Evolutionary conservation across 352 stramenopile species (phyloP), one percentile per base, ranked within the genome.

Genomic region (Pythium periplocum): DNA sequence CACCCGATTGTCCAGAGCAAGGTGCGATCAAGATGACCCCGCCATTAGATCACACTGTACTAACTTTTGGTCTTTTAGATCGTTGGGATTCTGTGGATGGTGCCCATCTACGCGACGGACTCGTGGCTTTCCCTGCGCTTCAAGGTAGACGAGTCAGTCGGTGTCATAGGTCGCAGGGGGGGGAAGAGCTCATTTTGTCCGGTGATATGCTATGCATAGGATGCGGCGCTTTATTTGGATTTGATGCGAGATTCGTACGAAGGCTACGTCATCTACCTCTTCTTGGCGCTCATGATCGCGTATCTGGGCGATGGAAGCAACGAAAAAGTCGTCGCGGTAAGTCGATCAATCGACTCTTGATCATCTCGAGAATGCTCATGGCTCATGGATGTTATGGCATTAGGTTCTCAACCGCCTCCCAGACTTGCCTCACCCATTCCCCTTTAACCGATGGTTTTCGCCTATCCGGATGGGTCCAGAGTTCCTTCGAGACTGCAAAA

Each of bases 51-150:
- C 17, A 26, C 17, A 26, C 17, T 26, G 17, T 26, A 26, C 17
- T 26, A 26, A 26, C 17, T 26, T 26, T 26, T 26, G 17, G 17
- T 26, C 17, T 26, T 26, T 26, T 41, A 98, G 77, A 95, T 98
- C 61, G 89, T 99, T 3, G 84, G 96, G 0, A 99, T 99, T 59
- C 62, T 99, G 26, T 99, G 93, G 93, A 99, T 99, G 93, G 95
- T 99, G 11, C 96, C 96, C 1, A 98, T 99, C 59, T 99, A 99
- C 76, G 82, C 88, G 2, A 96, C 97, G 11, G 93, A 98, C 66
- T 97, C 87, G 48, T 99, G 96, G 96, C 72, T 99, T 5, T 97
- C 92, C 44, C 81, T 99, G 30, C 79, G 95, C n/a, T 99, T 98
- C 71, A 96, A 98, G 61, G 77, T 84, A 4, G 56, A 54, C 48